Base-by-base conservation (phyloP, 169 alveolate species). In the Sarcocystis neurona region DNA sequence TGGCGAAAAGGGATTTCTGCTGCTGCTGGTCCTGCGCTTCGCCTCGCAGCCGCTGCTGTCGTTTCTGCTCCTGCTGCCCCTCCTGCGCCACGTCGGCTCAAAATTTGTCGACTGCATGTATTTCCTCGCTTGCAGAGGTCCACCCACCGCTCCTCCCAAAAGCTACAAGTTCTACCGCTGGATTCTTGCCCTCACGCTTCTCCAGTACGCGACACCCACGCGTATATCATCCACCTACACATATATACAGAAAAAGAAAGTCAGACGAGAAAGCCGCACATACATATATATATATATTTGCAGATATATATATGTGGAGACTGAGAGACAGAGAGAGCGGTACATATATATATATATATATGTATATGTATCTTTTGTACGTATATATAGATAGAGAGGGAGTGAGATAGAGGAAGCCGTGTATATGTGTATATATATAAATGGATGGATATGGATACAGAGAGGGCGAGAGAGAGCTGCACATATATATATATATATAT, bases 121-220 rank as follows among this genome's bases (percentile, higher is more conserved):
- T n/a, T n/a, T n/a, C n/a, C n/a, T 72, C 32, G 8, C 82, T 32
- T 68, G 79, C 32, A 39, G 56, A 6, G 43, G 82, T 8, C 3
- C 41, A 0, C 82, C 82, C 1, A 18, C 53, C 53, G 41, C 82
- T 1, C 82, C 82, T 1, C 82, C 34, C 23, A 72, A 72, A 39
- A 72, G 82, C 82, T 72, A 72, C 82, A 72, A 72, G 53, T 53
- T 72, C 58, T 72, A 72, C 34, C 82, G 82, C 34, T 72, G 82
- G 82, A 72, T 72, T 48, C 53, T 72, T 12, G 82, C 56, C 10
- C 82, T 72, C 2, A 39, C 82, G 15, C 12, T 72, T 32, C 56
- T 72, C 10, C 82, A 72, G 82, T 72, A 43, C 3, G 82, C 41
- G 56, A 39, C 8, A 18, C 1, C 18, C 20, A n/a, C n/a, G n/a